Base-by-base conservation (phyloP, 176 grass and related monocot genomes). In the Bromus sterilis region DNA sequence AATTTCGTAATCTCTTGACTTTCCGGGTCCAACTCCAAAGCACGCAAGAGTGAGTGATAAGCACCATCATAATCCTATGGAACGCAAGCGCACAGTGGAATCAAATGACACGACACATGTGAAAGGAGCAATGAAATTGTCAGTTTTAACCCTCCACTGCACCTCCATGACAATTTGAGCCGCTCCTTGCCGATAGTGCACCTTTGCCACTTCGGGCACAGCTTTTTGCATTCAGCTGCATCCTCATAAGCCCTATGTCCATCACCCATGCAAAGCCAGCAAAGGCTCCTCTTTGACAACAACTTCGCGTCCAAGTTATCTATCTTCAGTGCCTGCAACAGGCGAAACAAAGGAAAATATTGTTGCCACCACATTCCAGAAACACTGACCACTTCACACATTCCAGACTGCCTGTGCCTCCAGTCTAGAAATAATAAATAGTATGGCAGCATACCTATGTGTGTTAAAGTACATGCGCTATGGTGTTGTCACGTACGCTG, bases 1-100 rank as follows among this genome's bases (percentile, higher is more conserved):
- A 67, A 37, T 67, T 39, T 67, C 42, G 83, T 74, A 30, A 87
- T 57, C 74, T 87, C 84, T 39, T 66, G 68, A 48, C 76, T 90
- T 81, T 71, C 79, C 41, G 68, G 87, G 26, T 85, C 69, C 40
- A 85, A 15, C 29, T 39, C 66, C 32, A 89, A 48, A 57, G 68
- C 87, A 7, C 31, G 16, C 2, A 20, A 13, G 32, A 66, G 62
- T 10, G 62, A 66, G 2, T 35, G 62, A 36, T n/a, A 33, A 9
- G 62, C 62, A 35, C 62, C 4, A 18, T 1, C 9, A 36, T 66
- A 66, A 35, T 66, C 32, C 32, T 66, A n/a, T 10, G 18, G 62
- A 66, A 35, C 1, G 32, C 6, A 9, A 65, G 31, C 31, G 3
- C 62, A 35, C 3, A 2, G 1, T 7, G 3, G 16, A 65, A 12